Base-by-base conservation (phyloP, 2,329 filamentous ascomycete species). In the Phyllosticta capitalensis region DNA sequence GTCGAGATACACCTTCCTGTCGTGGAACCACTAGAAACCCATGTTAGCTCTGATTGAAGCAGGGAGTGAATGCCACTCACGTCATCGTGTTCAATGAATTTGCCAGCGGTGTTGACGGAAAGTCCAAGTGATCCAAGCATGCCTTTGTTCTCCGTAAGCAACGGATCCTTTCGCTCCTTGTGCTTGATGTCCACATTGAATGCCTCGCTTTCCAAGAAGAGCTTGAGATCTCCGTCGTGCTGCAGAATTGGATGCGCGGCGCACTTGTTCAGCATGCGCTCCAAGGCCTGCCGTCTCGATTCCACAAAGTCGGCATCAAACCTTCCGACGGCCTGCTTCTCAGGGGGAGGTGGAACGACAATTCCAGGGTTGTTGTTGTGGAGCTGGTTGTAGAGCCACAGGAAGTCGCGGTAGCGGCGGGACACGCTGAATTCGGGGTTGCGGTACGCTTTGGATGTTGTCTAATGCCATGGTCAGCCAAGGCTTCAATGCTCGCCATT, bases 231-330 rank as follows among this genome's bases (percentile, higher is more conserved):
- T 5, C 83, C 86, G 69, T 99, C 94, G 67, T 96, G 90, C 71
- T 97, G 94, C 64, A 99, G 79, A 33, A 91, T 89, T 7, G 90
- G 87, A 72, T 99, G 94, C 10, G 85, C 83, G 2, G 92, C 90
- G 62, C 86, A 94, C 79, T 96, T 97, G 82, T 96, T 97, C 58
- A 96, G 79, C 94, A 99, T 99, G 71, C 94, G 90, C 75, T 99
- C 94, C 61, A 99, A 77, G 14, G 94, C 94, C 63, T 91, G 89
- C 66, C 94, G 84, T 67, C 94, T 82, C 51, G 89, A 90, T 74
- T 99, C 94, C 63, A 99, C 91, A 74, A 99, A 99, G 72, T 96
- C 95, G 65, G 84, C 89, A 74, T 99, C 92, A 70, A 99, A 99
- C 48, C 94, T 86, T 62, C 92, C 92, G 59, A 99, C 89, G 7